These are phyloP conservation scores for Allantophomopsis cytisporea DNA, from an alignment of 2,329 filamentous ascomycete genomes.

Conservation along the genomic window DNA sequence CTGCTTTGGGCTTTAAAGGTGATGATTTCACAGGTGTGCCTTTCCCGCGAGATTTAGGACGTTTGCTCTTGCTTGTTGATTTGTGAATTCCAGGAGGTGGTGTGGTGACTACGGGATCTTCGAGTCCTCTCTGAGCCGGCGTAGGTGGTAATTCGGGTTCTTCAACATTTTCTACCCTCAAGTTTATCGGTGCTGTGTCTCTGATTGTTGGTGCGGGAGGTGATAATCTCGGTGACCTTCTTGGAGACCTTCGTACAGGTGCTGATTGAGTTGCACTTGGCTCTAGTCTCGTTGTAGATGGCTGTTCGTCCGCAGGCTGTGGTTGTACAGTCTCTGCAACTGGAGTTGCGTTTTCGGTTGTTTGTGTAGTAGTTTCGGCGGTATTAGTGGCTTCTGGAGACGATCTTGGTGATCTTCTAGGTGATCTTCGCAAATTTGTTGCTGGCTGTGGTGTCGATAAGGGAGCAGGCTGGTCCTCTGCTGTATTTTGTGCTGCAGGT, in stretches of 20 bases:
- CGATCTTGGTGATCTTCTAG: too few species aligned
- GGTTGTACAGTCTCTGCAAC: too few species aligned
- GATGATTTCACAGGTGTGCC: constrained; percentile 16
- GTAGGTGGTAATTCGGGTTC: constrained; percentile 54
- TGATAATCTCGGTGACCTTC: not conserved
- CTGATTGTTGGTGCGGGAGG: not conserved
- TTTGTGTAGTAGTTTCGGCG: too few species aligned
- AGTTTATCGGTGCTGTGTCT: not conserved
- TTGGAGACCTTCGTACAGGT: too few species aligned
- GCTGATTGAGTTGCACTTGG: too few species aligned
- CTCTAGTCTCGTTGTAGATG: not conserved
- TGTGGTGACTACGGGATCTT: constrained; percentile 38
- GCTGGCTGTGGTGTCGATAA: too few species aligned
- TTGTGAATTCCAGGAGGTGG: constrained; percentile 46
- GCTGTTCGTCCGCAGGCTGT: too few species aligned
- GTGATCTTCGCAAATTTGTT: too few species aligned
- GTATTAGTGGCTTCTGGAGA: too few species aligned
- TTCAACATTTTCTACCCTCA: constrained; percentile 12
- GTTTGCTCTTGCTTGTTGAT: constrained; percentile 34
- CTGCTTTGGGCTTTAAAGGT: constrained; percentile 13
- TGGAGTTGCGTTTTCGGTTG: too few species aligned
- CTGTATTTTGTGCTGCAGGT: too few species aligned
- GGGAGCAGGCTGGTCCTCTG: too few species aligned
- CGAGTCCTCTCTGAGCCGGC: constrained; percentile 30
- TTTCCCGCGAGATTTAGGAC: constrained; percentile 3